Evolutionary conservation across 2,329 filamentous ascomycete genomes (phyloP), one percentile per base, ranked within the genome.

Genomic region (Ambrosiella cleistominuta): DNA sequence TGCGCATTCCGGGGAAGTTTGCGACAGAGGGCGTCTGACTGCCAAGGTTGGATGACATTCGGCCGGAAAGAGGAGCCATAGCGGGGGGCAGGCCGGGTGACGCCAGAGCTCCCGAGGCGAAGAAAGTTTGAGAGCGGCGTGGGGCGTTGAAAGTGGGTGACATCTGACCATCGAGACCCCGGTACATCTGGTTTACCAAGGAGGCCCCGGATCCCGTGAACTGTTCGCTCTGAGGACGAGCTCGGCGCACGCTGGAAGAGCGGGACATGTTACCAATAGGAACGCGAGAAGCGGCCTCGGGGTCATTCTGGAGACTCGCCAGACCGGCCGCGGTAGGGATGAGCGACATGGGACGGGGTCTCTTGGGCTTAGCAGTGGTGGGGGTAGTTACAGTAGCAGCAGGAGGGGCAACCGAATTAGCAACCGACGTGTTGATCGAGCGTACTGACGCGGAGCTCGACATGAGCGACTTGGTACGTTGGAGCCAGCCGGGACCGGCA

Each of bases 131-230:
- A 62, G 79, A 79, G 67, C 78, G 73, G 61, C 83, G 71, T 64
- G 81, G 71, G 68, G 81, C 74, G 63, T 73, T 73, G 35, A 82
- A 71, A 2, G 77, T 72, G 50, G 80, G 76, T 19, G 82, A 85
- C 49, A 79, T 74, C 7, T 81, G 77, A 3, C 80, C 77, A 19
- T 85, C 78, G 8, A 82, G 79, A 12, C 85, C 85, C 66, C 83
- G 84, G 72, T 94, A 94, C 86, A 95, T 95, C 69, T 90, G 89
- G 65, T 87, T 88, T 54, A 95, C 84, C 56, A 63, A 42, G 37
- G 95, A 79, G 61, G 78, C 81, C 51, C 60, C 60, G 15, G 82
- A 82, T 50, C 72, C 72, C 0, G 77, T 77, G 65, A 73, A 79
- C 68, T 84, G 81, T 64, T 84, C 81, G 64, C 79, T 82, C 71